Conservation (phyloP, 441 rosid genomes). For the Metrosideros polymorpha region DNA sequence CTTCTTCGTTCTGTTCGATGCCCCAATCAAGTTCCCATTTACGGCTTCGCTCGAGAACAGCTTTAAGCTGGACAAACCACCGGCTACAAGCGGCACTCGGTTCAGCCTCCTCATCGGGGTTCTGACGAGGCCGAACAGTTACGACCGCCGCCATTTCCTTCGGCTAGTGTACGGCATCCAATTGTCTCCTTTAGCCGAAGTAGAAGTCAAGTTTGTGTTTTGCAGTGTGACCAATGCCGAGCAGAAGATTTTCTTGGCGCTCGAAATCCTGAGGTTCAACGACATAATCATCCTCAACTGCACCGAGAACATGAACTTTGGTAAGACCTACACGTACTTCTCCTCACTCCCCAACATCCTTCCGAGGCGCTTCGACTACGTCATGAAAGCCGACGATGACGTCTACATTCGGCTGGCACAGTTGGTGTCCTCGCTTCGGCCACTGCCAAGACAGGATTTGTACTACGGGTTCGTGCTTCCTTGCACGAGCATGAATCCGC, state of each 20-base stretch:
- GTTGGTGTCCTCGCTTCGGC: constrained; percentile 13
- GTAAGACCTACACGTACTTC: constrained; percentile 34
- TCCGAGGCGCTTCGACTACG: constrained; percentile 10
- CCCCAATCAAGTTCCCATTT: neutral
- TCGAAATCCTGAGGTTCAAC: constrained; percentile 21
- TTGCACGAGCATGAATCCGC: constrained; percentile 24
- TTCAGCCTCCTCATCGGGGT: constrained; percentile 32
- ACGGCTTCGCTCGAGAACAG: neutral
- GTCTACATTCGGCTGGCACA: constrained; percentile 14
- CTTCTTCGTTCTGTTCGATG: neutral
- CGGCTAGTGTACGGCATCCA: constrained; percentile 28
- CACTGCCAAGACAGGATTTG: constrained; percentile 19
- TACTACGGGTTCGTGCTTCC: constrained; percentile 36
- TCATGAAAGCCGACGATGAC: constrained; percentile 39
- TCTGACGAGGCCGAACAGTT: constrained; percentile 17
- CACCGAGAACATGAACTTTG: constrained; percentile 36
- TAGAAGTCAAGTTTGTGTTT: constrained; percentile 25
- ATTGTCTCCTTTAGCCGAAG: constrained; percentile 9
- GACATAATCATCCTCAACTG: constrained; percentile 34
- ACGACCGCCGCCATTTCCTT: constrained; percentile 30
- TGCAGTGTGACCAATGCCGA: constrained; percentile 23
- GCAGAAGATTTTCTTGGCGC: constrained; percentile 14
- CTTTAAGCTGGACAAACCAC: neutral
- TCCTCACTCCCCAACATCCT: constrained; percentile 24
- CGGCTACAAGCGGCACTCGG: neutral